Evolutionary conservation across 2,329 filamentous ascomycete species (phyloP), one percentile per base, ranked within the genome.

Genomic region (Elsinoe necatrix): DNA sequence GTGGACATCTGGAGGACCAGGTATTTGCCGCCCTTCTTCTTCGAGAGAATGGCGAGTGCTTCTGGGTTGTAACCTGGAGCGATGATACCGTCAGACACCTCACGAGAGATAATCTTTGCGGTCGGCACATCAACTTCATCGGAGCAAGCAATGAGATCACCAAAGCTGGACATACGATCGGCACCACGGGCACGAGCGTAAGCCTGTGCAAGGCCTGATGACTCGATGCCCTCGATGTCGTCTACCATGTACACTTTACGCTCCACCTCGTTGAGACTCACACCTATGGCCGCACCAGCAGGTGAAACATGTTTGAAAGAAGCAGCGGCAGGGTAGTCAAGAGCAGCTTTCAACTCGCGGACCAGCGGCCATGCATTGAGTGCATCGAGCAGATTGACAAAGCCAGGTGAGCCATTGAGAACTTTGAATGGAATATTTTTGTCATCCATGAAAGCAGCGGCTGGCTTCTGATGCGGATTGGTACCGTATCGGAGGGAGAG

Each of bases 271-370:
- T 78, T 89, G 62, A 98, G 80, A 20, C 90, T 89, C 5, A 93
- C 84, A 63, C 91, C 93, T 67, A 98, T 93, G 63, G 93, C 92
- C 58, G 92, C 93, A 68, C 93, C 93, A 42, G 93, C 93, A 18
- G 93, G 93, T 8, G 93, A 98, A 61, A 97, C 93, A 71, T 98
- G 93, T 83, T 96, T 98, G 84, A 98, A 98, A 71, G 89, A 95
- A 61, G 93, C 92, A 27, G 93, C 93, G 55, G 93, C 93, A 31
- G 93, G 89, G 71, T 86, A 85, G 64, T 86, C 85, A 20, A 97
- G 83, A 20, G 92, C 89, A 64, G 86, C 78, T 78, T 90, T 95
- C 66, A 98, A 82, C 77, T 98, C 93, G 79, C 95, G 95, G 58
- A 98, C 93, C 59, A 98, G 77, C 5, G 89, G 88, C 93, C 93